Evolutionary conservation across 352 stramenopile genomes (phyloP).

Genomic region (Pythium pyrilobum): DNA sequence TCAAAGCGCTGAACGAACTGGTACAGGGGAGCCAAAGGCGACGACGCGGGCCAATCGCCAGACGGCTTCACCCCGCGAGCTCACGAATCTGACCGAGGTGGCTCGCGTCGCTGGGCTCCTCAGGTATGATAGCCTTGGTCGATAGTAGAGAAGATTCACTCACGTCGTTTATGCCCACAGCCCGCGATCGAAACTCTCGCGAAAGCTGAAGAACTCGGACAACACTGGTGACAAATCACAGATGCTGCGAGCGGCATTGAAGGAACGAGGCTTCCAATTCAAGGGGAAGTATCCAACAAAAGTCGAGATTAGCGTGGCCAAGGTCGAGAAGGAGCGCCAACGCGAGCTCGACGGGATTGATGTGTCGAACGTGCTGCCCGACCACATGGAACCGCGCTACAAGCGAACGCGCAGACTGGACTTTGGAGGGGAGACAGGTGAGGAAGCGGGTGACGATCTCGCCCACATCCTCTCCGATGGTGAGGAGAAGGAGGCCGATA

Average conservation of each 20-base stretch:
- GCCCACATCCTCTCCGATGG: background rate
- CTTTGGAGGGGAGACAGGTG: background rate
- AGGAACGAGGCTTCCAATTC: background rate
- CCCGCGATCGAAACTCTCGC: constrained; percentile 1
- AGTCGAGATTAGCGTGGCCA: background rate
- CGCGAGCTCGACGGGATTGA: constrained; percentile 8
- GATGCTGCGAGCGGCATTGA: background rate
- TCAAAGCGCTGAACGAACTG: too few species aligned
- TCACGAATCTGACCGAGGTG: constrained; percentile 1
- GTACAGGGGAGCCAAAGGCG: too few species aligned
- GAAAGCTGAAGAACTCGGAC: background rate
- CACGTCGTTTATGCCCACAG: background rate
- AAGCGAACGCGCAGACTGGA: background rate
- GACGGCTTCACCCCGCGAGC: background rate
- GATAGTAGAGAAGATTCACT: background rate
- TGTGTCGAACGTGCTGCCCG: background rate
- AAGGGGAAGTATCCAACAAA: background rate
- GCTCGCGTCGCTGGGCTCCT: background rate
- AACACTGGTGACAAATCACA: background rate
- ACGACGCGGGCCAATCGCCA: background rate
- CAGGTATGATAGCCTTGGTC: background rate
- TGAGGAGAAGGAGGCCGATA: constrained; percentile 15
- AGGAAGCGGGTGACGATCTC: too few species aligned
- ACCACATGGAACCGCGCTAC: background rate
- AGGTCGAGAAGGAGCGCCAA: background rate